Evolutionary conservation across 2,329 filamentous ascomycete species (phyloP).

Genomic region (Scedosporium dehoogii): DNA sequence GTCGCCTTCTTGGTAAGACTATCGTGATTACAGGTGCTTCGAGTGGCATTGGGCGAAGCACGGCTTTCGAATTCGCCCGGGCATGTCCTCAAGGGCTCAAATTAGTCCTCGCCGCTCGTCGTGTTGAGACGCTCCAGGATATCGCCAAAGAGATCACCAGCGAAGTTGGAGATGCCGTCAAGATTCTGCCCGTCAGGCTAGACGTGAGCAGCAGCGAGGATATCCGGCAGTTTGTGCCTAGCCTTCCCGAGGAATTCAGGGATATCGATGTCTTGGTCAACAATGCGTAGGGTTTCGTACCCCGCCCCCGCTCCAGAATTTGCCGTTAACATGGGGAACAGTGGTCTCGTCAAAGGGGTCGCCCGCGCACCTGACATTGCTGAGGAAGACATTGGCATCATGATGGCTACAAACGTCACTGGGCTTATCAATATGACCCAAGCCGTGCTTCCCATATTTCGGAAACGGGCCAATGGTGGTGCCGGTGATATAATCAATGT

Average conservation of each 20-base stretch:
- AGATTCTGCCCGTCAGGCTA: constrained; percentile 72
- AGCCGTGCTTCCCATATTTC: constrained; percentile 74
- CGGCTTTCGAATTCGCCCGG: constrained; percentile 86
- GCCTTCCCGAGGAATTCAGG: constrained; percentile 70
- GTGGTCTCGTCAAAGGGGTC: constrained; percentile 80
- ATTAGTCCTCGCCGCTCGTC: constrained; percentile 80
- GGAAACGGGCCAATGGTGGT: constrained; percentile 63
- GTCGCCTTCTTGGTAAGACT: constrained; percentile 88
- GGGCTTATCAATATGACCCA: constrained; percentile 97
- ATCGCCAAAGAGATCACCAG: constrained; percentile 66
- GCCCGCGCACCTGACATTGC: constrained; percentile 77
- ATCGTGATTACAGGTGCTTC: constrained; percentile 86
- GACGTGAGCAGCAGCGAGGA: constrained; percentile 77
- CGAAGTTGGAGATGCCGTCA: constrained; percentile 69
- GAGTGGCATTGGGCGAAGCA: constrained; percentile 77
- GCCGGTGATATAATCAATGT: constrained; percentile 91
- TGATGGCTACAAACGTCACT: constrained; percentile 91
- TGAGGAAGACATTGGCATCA: constrained; percentile 70
- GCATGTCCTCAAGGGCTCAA: constrained; percentile 71
- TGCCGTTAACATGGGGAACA: constrained; percentile 23
- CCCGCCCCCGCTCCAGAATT: background rate
- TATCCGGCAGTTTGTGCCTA: constrained; percentile 60
- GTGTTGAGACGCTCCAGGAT: constrained; percentile 67
- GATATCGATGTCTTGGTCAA: constrained; percentile 87
- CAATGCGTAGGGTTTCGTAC: constrained; percentile 62